Base-by-base conservation (phyloP, 164 flowering plant species). In the Hamamelis virginiana region DNA sequence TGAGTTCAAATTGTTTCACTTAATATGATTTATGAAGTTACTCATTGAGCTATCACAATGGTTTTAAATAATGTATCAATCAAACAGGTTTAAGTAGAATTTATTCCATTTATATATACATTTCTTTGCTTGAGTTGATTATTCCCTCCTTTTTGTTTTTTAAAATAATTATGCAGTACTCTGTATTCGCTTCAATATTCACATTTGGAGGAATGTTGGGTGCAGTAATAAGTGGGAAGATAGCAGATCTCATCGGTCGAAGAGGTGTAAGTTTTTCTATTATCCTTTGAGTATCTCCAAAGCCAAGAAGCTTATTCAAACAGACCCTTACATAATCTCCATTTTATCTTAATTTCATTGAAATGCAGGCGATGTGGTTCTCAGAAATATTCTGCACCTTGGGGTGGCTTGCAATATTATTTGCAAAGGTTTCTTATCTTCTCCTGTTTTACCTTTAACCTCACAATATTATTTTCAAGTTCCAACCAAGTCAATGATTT, bases 131-230 rank as follows among this genome's bases (percentile, higher is more conserved):
- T 2, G 41, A 33, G 2, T 33, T 33, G 6, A 33, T 33, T 6
- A 33, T 33, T 33, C 41, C 41, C 41, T 6, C 41, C 41, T n/a
- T n/a, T n/a, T n/a, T n/a, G n/a, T n/a, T n/a, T n/a, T n/a, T n/a
- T n/a, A n/a, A n/a, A n/a, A n/a, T n/a, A 33, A 33, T 6, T 33
- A 33, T 33, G 41, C 64, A 77, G 80, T 81, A 64, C 47, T 82
- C 81, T 4, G 15, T 81, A 41, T 83, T 81, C 72, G 84, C 83
- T 22, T 81, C 86, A 8, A 64, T 74, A 44, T 13, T 80, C 52
- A 78, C 85, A 15, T 43, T 82, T 43, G 89, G 89, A 28, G 82
- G 71, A 60, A 63, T 83, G 69, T 4, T 83, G n/a, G 85, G 83
- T 23, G 74, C 86, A 21, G 26, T 74, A 1, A 8, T 75, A 23